Evolutionary conservation across 2,329 filamentous ascomycete genomes (phyloP).

Genomic region (Zasmidium angulare): DNA sequence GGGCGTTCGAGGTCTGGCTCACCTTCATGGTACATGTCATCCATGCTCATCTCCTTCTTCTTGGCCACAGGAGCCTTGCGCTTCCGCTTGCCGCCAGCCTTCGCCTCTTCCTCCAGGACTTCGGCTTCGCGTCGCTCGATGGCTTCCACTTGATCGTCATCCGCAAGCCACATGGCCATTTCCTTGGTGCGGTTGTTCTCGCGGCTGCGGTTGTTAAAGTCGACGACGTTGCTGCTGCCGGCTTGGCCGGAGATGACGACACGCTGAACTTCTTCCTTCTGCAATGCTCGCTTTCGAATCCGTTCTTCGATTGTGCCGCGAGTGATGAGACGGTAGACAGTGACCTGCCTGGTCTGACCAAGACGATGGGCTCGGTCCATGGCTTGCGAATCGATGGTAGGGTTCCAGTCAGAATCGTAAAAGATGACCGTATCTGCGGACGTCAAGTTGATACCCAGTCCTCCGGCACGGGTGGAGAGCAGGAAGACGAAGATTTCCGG

Average conservation of each 20-base stretch:
- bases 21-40: constrained; percentile 99
- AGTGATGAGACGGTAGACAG: constrained; percentile 95
- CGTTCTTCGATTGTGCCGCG: constrained; percentile 96
- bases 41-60: constrained; percentile 70
- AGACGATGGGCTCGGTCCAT: constrained; percentile 99
- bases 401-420: constrained; percentile 99
- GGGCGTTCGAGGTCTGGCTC: background rate
- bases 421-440: constrained; percentile 98
- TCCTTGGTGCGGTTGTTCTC: constrained; percentile 98
- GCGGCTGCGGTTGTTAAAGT: constrained; percentile 84
- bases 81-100: constrained; percentile 54
- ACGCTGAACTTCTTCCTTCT: constrained; percentile 98
- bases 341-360: constrained; percentile 92
- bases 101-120: constrained; percentile 64
- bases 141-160: constrained; percentile 92
- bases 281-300: constrained; percentile 91
- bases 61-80: constrained; percentile 49
- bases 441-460: constrained; percentile 95
- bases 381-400: constrained; percentile 96
- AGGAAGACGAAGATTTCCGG: constrained; percentile 97
- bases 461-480: constrained; percentile 91
- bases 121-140: constrained; percentile 93
- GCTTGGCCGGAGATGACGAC: constrained; percentile 91
- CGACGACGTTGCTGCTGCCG: constrained; percentile 68
- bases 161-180: constrained; percentile 97